phyloP scores from a whole-genome alignment of 176 grass and related monocot genomes.

The Triticum urartu region DNA sequence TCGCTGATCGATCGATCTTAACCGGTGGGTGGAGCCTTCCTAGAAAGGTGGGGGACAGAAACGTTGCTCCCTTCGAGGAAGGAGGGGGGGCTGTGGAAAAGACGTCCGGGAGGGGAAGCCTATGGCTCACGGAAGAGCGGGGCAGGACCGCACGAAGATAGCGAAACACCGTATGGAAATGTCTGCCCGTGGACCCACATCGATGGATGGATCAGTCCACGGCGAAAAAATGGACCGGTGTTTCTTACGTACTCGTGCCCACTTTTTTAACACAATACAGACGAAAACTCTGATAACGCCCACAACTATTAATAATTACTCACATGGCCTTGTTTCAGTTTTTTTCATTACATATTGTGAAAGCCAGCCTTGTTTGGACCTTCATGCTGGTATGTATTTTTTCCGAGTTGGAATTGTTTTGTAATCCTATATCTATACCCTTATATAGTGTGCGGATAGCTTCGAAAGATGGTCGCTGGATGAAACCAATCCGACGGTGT shows the following conservation, averaged over 20 bases:
- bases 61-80: constrained; percentile 7
- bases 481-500: too few species aligned
- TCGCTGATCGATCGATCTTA: not conserved
- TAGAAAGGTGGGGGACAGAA: not conserved
- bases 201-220: not conserved
- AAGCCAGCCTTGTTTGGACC: too few species aligned
- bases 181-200: constrained; percentile 30
- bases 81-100: constrained; percentile 6
- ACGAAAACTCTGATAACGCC: too few species aligned
- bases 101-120: not conserved
- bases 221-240: not conserved
- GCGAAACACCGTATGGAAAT: constrained; percentile 29
- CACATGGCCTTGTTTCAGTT: not conserved
- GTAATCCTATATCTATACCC: too few species aligned
- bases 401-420: too few species aligned
- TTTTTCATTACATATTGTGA: not conserved
- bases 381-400: too few species aligned
- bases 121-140: not conserved
- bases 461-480: too few species aligned
- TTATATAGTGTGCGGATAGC: too few species aligned
- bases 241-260: not conserved
- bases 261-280: too few species aligned
- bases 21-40: not conserved
- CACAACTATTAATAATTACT: not conserved
- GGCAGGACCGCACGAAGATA: not conserved